These are phyloP conservation scores for Schizophyllum commune DNA, from an alignment of 1,284 basidiomycete species.

Conservation along the genomic window DNA sequence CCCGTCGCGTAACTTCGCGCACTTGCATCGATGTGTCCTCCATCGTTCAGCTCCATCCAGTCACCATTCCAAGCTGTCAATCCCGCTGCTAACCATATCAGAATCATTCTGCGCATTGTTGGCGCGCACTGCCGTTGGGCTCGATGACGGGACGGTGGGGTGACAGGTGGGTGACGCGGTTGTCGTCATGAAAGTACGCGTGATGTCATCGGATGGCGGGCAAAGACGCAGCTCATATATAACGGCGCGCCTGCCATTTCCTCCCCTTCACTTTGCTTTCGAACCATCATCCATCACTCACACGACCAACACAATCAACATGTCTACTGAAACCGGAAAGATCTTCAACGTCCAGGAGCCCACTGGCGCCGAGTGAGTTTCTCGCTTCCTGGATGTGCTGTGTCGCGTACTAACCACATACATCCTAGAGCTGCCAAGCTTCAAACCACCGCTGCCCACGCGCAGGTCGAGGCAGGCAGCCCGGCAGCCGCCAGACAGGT, in stretches of 20 bases:
- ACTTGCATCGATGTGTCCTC: too few relatives aligned
- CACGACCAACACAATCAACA: background rate
- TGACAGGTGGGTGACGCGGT: background rate
- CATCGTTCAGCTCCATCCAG: background rate
- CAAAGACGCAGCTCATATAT: background rate
- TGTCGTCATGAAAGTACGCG: background rate
- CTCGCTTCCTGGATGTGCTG: background rate
- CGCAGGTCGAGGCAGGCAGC: background rate
- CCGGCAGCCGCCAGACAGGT: background rate
- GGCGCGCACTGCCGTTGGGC: background rate
- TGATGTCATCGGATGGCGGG: background rate
- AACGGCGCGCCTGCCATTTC: background rate
- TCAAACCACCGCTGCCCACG: background rate
- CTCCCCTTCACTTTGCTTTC: background rate
- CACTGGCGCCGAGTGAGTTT: background rate
- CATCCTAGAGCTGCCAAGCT: background rate
- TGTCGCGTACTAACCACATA: background rate
- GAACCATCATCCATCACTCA: background rate
- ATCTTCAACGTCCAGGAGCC: conserved; percentile 1
- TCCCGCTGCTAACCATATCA: background rate
- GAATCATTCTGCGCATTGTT: background rate
- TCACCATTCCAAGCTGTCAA: background rate
- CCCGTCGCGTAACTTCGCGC: too few relatives aligned
- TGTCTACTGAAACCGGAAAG: background rate
- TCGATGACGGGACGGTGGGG: background rate